Percentiles rank a stretch among this genome's conserved stretches.
phyloP scores from a whole-genome alignment of 1,139 yeast genomes.

The Candida dubliniensis region DNA sequence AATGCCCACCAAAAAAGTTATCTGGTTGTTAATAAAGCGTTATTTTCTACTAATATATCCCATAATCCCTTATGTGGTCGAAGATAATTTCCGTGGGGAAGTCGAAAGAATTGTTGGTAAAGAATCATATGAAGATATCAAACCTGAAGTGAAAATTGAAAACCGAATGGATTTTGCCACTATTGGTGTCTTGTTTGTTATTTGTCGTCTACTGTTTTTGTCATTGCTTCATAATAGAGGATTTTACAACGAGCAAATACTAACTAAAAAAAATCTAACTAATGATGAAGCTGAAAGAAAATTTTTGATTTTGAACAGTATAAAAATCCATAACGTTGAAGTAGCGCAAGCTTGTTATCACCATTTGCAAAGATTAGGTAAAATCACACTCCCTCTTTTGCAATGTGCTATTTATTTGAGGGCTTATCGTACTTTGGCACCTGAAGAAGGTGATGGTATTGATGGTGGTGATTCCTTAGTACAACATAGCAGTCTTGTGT shows the following conservation, averaged over 20 bases:
- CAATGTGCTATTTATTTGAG: slow-evolving; percentile 42
- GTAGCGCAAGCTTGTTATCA: slow-evolving; percentile 31
- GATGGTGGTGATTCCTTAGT: slow-evolving; percentile 45
- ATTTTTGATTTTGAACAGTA: slow-evolving; percentile 29
- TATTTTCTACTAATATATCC: slow-evolving; percentile 30
- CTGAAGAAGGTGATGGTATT: slow-evolving; percentile 52
- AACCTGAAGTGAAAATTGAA: slow-evolving; percentile 20
- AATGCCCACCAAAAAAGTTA: slow-evolving; percentile 29
- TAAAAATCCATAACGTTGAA: slow-evolving; percentile 26
- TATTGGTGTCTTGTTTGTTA: slow-evolving; percentile 31
- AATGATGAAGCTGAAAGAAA: slow-evolving; percentile 29
- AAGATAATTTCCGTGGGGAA: slow-evolving; percentile 22
- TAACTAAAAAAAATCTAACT: slow-evolving; percentile 18
- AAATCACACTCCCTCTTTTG: slow-evolving; percentile 26
- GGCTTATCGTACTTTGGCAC: slow-evolving; percentile 46
- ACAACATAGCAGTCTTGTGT: slow-evolving; percentile 35
- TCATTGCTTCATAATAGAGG: slow-evolving; percentile 36
- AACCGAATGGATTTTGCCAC: slow-evolving; percentile 33
- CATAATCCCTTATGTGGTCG: slow-evolving; percentile 33
- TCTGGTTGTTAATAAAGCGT: slow-evolving; percentile 28
- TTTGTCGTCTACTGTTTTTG: slow-evolving; percentile 32
- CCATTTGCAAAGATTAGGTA: slow-evolving; percentile 26
- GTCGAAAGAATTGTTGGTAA: slow-evolving; percentile 28
- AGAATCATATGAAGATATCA: slow-evolving; percentile 19
- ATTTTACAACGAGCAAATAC: slow-evolving; percentile 26